Conservation (phyloP, 768 basidiomycete genomes). For the Mycena kentingensis region DNA sequence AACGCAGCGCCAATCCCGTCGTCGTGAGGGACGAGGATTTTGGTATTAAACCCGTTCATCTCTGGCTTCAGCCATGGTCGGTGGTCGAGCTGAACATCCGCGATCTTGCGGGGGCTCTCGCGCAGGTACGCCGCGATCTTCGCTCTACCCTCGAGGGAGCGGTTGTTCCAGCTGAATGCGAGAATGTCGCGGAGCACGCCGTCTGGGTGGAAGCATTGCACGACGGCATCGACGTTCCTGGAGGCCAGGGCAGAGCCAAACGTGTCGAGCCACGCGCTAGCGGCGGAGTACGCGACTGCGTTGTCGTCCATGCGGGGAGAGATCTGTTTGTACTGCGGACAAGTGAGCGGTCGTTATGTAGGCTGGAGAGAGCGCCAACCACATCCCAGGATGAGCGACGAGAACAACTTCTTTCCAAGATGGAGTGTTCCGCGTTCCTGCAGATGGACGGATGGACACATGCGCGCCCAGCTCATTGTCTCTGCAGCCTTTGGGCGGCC, state of each 20-base stretch:
- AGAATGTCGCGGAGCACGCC: conserved; percentile 47
- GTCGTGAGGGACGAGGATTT: conserved; percentile 1
- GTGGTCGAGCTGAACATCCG: conserved; percentile 31
- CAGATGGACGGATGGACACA: too few species aligned
- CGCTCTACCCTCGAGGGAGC: conserved; percentile 36
- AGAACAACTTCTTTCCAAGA: too few species aligned
- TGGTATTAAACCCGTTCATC: background rate
- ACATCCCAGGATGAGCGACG: too few species aligned
- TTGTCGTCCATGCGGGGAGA: background rate
- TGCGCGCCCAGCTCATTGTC: too few species aligned
- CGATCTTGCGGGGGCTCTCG: conserved; percentile 21
- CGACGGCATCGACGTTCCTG: conserved; percentile 26
- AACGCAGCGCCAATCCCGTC: conserved; percentile 38
- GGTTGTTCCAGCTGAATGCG: conserved; percentile 45
- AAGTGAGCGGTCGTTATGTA: too few species aligned
- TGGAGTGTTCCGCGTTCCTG: too few species aligned
- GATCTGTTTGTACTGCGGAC: too few species aligned
- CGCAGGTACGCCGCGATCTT: conserved; percentile 37
- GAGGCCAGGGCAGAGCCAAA: conserved; percentile 25
- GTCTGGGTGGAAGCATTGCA: conserved; percentile 31
- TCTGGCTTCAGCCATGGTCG: conserved; percentile 25
- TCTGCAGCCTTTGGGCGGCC: too few species aligned
- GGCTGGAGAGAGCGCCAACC: too few species aligned
- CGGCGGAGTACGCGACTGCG: conserved; percentile 11
- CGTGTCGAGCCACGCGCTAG: conserved; percentile 30